A percentile compares a stretch with the other conserved stretches of the same genome.
Conservation (phyloP, 208 protist genomes). For the Trypanosoma lewisi region DNA sequence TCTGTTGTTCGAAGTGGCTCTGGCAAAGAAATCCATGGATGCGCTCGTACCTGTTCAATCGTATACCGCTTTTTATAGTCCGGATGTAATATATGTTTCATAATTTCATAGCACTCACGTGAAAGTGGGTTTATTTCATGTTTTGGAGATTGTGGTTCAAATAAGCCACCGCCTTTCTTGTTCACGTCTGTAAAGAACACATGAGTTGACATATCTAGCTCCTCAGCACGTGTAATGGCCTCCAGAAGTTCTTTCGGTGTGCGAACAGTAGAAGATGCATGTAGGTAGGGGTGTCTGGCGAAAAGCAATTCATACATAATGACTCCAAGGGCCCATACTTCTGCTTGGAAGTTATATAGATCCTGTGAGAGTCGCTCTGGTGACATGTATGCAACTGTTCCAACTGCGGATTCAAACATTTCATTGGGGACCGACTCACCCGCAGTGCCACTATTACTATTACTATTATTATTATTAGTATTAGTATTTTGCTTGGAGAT, state of each 20-base stretch:
- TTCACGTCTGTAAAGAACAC: background rate
- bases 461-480: no score
- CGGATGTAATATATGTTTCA: conserved; percentile 53
- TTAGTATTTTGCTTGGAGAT: no score
- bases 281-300: conserved; percentile 37
- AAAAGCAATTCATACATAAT: conserved; percentile 81
- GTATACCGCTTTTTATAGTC: conserved; percentile 53
- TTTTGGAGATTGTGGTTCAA: background rate
- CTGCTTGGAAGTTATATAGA: conserved; percentile 66
- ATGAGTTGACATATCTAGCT: conserved; percentile 16
- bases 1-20: conserved; percentile 21
- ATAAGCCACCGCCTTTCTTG: background rate
- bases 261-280: conserved; percentile 25
- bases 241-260: conserved; percentile 27
- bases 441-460: background rate
- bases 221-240: conserved; percentile 21
- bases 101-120: conserved; percentile 41
- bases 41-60: conserved; percentile 55
- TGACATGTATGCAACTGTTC: conserved; percentile 71
- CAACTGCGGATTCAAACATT: conserved; percentile 60
- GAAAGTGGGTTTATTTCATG: conserved; percentile 6
- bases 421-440: background rate
- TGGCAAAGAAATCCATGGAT: conserved; percentile 49
- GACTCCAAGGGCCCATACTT: conserved; percentile 76
- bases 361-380: conserved; percentile 62